Base-by-base conservation (phyloP, 1,284 basidiomycete species). In the Trametes polyzona region DNA sequence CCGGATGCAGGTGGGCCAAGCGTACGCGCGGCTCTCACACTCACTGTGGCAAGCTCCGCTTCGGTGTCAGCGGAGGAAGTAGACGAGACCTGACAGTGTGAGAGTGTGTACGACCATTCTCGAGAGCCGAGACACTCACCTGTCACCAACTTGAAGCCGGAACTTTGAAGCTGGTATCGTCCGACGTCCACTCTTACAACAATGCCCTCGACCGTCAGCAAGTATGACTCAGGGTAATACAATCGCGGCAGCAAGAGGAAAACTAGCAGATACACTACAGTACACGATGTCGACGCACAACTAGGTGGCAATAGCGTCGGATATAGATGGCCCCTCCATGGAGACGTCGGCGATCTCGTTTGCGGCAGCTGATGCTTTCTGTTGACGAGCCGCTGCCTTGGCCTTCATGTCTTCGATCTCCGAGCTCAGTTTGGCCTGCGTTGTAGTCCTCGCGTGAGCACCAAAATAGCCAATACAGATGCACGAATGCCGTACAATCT, bases 371-470 rank as follows among this genome's bases (percentile, higher is more conserved):
- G 47, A 53, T 16, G 55, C 55, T 4, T 60, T 64, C 16, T 63
- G 53, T 53, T 56, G 61, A 33, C 69, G 63, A 17, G 59, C 64
- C 2, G 58, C 65, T 10, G 68, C 59, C 44, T 64, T 68, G 19
- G 69, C 66, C 58, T 78, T 71, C 21, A 85, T 70, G 10, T 69
- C 72, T 35, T 80, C 80, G 30, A 86, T 72, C 54, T 85, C 83
- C 23, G 71, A 73, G 46, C 76, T 72, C 14, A 84, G 69, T 58
- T 80, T 80, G 11, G 72, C 71, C 83, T 84, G 52, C 8, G 37
- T 33, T 19, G 49, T 47, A 24, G 41, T 51, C 23, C 55, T 47
- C 47, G 55, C 19, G 27, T 37, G 12, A 41, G 33, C n/a, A 21
- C 37, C 14, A 42, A 17, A 21, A 26, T 23, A n/a, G 35, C 19